phyloP scores from a whole-genome alignment of 2,329 filamentous ascomycete species.

The Fusarium gaditjirri region DNA sequence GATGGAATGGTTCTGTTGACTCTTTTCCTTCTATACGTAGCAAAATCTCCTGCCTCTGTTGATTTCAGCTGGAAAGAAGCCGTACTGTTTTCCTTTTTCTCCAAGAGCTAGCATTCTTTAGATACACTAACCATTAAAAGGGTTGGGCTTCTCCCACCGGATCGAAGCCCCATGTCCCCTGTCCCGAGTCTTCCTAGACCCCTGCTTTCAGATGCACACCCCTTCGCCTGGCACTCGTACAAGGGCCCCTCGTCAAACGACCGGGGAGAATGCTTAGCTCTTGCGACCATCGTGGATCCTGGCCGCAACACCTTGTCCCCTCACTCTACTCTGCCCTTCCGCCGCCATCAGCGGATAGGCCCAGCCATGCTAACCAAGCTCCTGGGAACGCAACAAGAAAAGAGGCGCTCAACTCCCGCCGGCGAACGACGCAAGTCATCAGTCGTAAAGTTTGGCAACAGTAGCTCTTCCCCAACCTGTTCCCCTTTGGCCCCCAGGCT shows the following conservation, averaged over 20 bases:
- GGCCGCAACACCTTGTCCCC: constrained; percentile 16
- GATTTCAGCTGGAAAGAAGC: neutral
- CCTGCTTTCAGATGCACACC: constrained; percentile 26
- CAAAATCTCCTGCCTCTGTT: neutral
- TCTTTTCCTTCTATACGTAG: neutral
- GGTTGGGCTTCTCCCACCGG: constrained; percentile 15
- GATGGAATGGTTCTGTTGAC: neutral
- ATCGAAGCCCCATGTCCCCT: constrained; percentile 27
- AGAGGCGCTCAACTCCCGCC: constrained; percentile 45
- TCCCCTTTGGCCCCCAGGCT: constrained; percentile 14
- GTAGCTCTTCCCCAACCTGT: constrained; percentile 22
- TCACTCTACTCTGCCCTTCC: constrained; percentile 40
- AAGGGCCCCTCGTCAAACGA: constrained; percentile 13
- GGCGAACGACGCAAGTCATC: constrained; percentile 36
- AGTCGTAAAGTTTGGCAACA: constrained; percentile 31
- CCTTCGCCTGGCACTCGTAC: constrained; percentile 21
- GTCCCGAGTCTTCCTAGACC: constrained; percentile 22
- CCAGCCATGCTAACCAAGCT: constrained; percentile 50
- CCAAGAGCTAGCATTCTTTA: neutral
- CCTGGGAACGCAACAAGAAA: constrained; percentile 44
- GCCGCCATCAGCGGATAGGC: constrained; percentile 49
- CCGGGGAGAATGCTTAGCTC: constrained; percentile 28
- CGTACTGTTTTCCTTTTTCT: constrained; percentile 4
- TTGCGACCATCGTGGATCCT: constrained; percentile 40
- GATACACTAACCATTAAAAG: constrained; percentile 13